Percentiles rank a stretch among this genome's conserved stretches.
Conservation (phyloP, 257 asterid species). For the Ophiorrhiza pumila region DNA sequence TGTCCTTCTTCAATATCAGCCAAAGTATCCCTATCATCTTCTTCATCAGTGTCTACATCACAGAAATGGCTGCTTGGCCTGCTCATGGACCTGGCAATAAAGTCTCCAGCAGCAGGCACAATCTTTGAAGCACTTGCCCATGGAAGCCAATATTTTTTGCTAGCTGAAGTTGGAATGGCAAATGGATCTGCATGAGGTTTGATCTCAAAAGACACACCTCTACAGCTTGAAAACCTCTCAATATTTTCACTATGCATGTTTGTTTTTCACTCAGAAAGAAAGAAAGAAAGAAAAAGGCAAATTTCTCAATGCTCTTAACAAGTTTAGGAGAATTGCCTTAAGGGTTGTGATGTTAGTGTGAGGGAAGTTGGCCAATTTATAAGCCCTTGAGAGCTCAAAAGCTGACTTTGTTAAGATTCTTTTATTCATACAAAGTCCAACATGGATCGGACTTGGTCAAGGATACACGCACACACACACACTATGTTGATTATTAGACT, state of each 20-base stretch:
- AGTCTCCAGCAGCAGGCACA: conserved; percentile 32
- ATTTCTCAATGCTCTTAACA: not conserved
- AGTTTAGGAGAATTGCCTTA: not conserved
- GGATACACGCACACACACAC: not conserved
- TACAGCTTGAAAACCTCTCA: conserved; percentile 56
- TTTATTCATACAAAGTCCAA: not conserved
- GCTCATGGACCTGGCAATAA: conserved; percentile 49
- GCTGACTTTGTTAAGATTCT: conserved; percentile 2
- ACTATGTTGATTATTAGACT: not conserved
- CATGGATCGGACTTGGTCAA: not conserved
- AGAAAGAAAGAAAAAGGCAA: not conserved
- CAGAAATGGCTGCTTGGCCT: conserved; percentile 69
- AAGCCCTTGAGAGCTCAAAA: not conserved
- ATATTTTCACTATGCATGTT: conserved; percentile 33
- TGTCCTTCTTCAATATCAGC: conserved; percentile 49
- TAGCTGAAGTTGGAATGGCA: conserved; percentile 27
- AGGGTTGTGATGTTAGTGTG: not conserved
- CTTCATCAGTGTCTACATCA: conserved; percentile 39
- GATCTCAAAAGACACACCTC: conserved; percentile 77
- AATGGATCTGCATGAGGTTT: conserved; percentile 56
- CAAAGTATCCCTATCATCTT: conserved; percentile 19
- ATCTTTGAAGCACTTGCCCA: conserved; percentile 42
- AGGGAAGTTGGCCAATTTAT: not conserved
- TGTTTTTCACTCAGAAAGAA: not conserved
- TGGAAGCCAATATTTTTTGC: conserved; percentile 38